Percentiles rank a stretch among this genome's conserved stretches.
phyloP scores from a whole-genome alignment of 2,329 filamentous ascomycete species.

The Apiospora marii region DNA sequence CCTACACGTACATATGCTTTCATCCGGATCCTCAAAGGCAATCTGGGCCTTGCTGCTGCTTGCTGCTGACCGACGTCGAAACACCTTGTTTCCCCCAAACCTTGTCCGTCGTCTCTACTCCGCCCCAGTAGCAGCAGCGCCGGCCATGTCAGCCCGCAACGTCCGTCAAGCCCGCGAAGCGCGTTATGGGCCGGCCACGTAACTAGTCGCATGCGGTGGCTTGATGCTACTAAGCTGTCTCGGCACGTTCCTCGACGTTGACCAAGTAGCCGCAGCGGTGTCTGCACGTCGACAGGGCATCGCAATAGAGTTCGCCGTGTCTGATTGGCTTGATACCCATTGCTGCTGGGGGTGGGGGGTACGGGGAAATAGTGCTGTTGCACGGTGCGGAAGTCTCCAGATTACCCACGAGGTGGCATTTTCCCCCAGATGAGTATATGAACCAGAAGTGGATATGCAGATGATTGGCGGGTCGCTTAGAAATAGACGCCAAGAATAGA shows the following conservation, averaged over 20 bases:
- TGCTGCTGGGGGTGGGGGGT: background rate
- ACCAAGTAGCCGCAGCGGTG: background rate
- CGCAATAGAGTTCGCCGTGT: background rate
- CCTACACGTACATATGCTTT: background rate
- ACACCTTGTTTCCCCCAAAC: conserved; percentile 15
- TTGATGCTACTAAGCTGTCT: conserved; percentile 4
- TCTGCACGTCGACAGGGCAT: background rate
- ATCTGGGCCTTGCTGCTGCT: background rate
- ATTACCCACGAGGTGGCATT: background rate
- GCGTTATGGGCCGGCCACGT: conserved; percentile 9
- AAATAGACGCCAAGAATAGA: conserved; percentile 7
- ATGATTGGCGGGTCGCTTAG: conserved; percentile 3
- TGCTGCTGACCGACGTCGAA: background rate
- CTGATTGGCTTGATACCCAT: background rate
- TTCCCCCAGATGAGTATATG: conserved; percentile 1
- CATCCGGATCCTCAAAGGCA: background rate
- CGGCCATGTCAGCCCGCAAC: background rate
- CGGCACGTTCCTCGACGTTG: conserved; percentile 3
- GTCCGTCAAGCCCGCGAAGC: conserved; percentile 17
- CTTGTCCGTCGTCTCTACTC: background rate
- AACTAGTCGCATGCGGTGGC: background rate
- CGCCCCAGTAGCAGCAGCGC: background rate
- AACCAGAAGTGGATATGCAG: background rate
- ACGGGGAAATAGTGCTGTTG: background rate
- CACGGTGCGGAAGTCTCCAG: conserved; percentile 5